Percentiles rank a stretch among this genome's conserved stretches.
phyloP scores from a whole-genome alignment of 1,284 basidiomycete species.

The Sutorius eximius region DNA sequence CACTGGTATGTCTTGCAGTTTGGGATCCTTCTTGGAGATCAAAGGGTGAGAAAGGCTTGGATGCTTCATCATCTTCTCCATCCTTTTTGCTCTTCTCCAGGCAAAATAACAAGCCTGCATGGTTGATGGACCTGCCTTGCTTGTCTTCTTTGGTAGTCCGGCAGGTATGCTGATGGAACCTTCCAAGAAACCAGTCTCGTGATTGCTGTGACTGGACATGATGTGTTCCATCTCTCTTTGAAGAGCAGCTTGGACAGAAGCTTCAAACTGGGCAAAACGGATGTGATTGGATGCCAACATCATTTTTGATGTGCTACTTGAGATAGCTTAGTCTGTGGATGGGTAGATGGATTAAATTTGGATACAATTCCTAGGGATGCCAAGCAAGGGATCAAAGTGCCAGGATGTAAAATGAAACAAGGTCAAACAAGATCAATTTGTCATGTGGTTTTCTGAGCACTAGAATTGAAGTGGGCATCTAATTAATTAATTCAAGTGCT shows the following conservation, averaged over 20 bases:
- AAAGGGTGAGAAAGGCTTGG: background rate
- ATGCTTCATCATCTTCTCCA: background rate
- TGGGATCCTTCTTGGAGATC: background rate
- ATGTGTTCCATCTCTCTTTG: background rate
- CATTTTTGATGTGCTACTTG: too few relatives aligned
- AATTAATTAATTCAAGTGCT: too few relatives aligned
- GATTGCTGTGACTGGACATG: background rate
- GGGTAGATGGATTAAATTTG: too few relatives aligned
- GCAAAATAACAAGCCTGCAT: background rate
- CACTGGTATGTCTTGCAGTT: background rate
- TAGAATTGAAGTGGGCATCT: too few relatives aligned
- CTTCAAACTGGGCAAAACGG: background rate
- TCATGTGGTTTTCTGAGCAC: too few relatives aligned
- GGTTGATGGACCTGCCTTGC: background rate
- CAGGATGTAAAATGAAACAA: too few relatives aligned
- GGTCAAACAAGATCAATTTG: too few relatives aligned
- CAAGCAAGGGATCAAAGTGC: too few relatives aligned
- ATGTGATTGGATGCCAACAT: background rate
- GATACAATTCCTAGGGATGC: too few relatives aligned
- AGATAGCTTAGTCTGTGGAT: too few relatives aligned
- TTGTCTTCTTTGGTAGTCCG: background rate
- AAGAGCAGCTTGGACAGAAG: background rate
- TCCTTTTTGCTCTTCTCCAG: background rate
- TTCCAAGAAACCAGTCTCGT: background rate
- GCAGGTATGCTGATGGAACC: background rate